Evolutionary conservation across 2,329 filamentous ascomycete genomes (phyloP).

Genomic region (Pestalotiopsis sp.): DNA sequence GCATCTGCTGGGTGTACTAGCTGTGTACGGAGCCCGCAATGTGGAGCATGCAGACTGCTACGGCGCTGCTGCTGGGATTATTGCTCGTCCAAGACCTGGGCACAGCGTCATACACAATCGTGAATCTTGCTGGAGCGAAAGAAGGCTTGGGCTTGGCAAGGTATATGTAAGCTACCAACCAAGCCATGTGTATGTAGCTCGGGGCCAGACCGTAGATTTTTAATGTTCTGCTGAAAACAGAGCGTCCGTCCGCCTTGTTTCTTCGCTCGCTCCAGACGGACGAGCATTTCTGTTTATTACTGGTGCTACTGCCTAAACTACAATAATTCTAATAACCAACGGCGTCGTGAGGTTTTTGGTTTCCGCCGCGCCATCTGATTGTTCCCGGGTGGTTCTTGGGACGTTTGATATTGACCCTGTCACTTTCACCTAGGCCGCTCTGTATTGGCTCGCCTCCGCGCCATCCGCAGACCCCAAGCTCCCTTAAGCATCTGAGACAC

Average conservation of each 20-base stretch:
- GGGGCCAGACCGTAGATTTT: neutral
- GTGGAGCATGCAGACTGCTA: neutral
- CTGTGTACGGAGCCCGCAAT: neutral
- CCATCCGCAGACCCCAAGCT: conserved; percentile 7
- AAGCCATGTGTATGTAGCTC: neutral
- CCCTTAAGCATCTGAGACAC: conserved; percentile 11
- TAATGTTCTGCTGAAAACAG: neutral
- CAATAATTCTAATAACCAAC: neutral
- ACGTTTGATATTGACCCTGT: conserved; percentile 2
- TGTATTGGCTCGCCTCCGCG: conserved; percentile 7
- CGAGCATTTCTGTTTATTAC: neutral
- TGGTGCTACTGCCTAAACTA: neutral
- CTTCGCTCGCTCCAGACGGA: neutral
- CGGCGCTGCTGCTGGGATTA: conserved; percentile 3
- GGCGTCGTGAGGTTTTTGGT: neutral
- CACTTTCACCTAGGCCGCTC: neutral
- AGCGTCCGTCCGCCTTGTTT: conserved; percentile 2
- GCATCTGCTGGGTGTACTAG: neutral
- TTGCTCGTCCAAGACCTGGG: conserved; percentile 4
- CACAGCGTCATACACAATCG: conserved; percentile 11
- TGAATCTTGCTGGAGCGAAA: neutral
- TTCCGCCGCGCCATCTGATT: neutral
- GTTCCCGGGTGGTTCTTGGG: neutral
- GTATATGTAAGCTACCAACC: neutral
- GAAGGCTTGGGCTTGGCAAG: conserved; percentile 6